Conservation (phyloP, 2,329 filamentous ascomycete species). For the Penicillium fuscoglaucum region DNA sequence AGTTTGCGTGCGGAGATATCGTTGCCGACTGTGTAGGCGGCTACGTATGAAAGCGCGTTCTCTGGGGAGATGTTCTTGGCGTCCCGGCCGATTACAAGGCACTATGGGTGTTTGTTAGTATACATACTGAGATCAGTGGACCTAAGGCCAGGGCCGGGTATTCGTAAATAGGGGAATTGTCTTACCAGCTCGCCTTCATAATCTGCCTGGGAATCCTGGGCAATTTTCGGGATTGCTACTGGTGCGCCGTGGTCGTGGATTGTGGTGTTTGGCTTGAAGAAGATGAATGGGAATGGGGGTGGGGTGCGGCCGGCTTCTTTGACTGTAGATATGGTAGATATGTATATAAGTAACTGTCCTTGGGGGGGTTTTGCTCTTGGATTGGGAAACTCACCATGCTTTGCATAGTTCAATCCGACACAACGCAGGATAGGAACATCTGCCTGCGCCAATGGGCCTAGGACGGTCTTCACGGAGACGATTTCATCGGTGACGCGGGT, state of each 20-base stretch:
- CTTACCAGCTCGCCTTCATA: constrained; percentile 72
- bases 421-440: constrained; percentile 61
- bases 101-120: constrained; percentile 18
- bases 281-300: constrained; percentile 64
- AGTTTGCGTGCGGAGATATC: constrained; percentile 56
- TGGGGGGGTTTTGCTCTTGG: background rate
- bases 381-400: constrained; percentile 47
- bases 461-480: constrained; percentile 50
- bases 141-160: background rate
- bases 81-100: constrained; percentile 54
- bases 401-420: constrained; percentile 61
- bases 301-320: constrained; percentile 53
- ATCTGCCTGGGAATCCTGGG: constrained; percentile 63
- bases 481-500: constrained; percentile 55
- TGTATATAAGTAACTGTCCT: background rate
- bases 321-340: constrained; percentile 37
- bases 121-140: too few species aligned
- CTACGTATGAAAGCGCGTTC: constrained; percentile 53
- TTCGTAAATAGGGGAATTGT: constrained; percentile 32
- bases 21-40: constrained; percentile 57
- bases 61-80: constrained; percentile 52
- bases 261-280: constrained; percentile 67
- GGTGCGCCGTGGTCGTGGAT: constrained; percentile 61
- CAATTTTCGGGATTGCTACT: constrained; percentile 63
- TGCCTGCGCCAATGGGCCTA: constrained; percentile 52